Conservation (phyloP, 352 stramenopile genomes). For the Peronospora belbahrii region DNA sequence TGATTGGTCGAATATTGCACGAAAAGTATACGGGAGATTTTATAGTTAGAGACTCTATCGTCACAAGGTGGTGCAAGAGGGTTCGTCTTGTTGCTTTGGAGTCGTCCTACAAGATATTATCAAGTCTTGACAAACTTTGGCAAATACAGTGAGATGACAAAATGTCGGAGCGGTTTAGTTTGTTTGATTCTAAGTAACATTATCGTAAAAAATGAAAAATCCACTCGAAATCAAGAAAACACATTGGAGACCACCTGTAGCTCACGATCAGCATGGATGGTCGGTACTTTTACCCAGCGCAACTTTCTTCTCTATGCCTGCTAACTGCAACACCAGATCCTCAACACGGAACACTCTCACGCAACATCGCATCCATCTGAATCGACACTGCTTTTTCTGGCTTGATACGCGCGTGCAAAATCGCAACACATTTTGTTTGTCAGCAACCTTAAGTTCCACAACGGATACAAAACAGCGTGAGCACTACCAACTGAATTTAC, state of each 20-base stretch:
- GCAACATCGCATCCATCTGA: constrained; percentile 9
- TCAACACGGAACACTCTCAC: background rate
- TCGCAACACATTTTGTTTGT: constrained; percentile 39
- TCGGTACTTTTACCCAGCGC: background rate
- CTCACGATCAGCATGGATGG: constrained; percentile 17
- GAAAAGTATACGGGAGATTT: too few relatives aligned
- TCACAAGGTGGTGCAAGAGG: too few relatives aligned
- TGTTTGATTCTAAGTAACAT: too few relatives aligned
- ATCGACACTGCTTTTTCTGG: constrained; percentile 10
- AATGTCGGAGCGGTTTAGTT: too few relatives aligned
- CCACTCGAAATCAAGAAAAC: constrained; percentile 28
- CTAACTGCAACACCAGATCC: background rate
- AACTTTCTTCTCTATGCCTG: background rate
- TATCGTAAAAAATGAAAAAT: constrained; percentile 16
- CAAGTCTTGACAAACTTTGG: too few relatives aligned
- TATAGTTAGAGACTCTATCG: too few relatives aligned
- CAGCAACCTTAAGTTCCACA: constrained; percentile 25
- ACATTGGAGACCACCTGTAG: constrained; percentile 35
- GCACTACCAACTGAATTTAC: background rate
- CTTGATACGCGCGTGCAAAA: constrained; percentile 21
- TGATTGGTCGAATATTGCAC: constrained; percentile 23
- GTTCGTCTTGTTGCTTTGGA: too few relatives aligned
- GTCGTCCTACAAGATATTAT: too few relatives aligned
- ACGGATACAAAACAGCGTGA: background rate
- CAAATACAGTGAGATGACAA: too few relatives aligned